Base-by-base conservation (phyloP, 2,329 filamentous ascomycete genomes). In the Sporothrix pallida region DNA sequence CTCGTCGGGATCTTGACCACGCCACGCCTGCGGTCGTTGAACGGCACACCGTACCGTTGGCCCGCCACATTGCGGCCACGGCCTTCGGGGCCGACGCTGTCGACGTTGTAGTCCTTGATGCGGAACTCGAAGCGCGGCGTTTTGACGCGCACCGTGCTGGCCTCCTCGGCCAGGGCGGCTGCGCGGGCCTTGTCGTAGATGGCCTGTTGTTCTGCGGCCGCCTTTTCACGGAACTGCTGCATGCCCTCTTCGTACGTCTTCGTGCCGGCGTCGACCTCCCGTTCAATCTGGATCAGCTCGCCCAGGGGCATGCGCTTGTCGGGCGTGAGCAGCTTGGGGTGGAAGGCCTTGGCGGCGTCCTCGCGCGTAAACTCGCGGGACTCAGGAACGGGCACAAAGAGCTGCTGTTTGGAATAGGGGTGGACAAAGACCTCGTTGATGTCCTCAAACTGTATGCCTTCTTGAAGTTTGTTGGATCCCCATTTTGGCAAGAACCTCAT, bases 401-500 rank as follows among this genome's bases (percentile, higher is more conserved):
- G 83, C 81, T 91, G 89, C 80, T 89, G 87, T 82, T 86, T 86
- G 8, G 89, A 90, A 77, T 85, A 83, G 69, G 84, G 84, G 81
- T 91, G 89, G n/a, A 89, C 85, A 77, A 89, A 86, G 23, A 91
- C 82, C 80, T 91, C 89, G 80, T 91, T 91, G 81, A 91, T 88
- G 26, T 87, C 84, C 81, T 92, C 88, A 77, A 89, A 87, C 0
- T 84, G 82, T 20, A 68, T 23, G 4, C 81, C 80, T 81, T 83
- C 88, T 83, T 78, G 86, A 79, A 77, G 85, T 79, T 72, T 86
- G 85, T 75, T 86, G 82, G 79, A 90, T 80, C 83, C 83, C n/a
- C 89, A 93, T 72, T 87, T 87, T 2, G 94, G 94, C 5, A 98
- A 85, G 94, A 98, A 97, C 48, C 84, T 83, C 78, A 93, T 86